A percentile compares a stretch with the other conserved stretches of the same genome.
Evolutionary conservation across 2,329 filamentous ascomycete species (phyloP).

Genomic region (Alternaria longipes): DNA sequence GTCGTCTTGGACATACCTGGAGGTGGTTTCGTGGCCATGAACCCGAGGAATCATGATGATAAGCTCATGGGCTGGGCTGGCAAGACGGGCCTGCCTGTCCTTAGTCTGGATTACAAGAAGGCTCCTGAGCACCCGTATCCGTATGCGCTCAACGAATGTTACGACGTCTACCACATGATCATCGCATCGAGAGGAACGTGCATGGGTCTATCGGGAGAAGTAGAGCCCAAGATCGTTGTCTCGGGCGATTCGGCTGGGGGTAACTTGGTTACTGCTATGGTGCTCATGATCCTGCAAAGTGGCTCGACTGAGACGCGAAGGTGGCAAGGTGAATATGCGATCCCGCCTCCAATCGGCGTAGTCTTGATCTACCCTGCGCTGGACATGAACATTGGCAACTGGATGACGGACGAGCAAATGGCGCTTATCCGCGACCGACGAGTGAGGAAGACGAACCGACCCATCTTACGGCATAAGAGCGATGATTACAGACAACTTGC

Average conservation of each 20-base stretch:
- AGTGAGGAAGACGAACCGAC: constrained; percentile 78
- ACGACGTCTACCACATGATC: constrained; percentile 82
- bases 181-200: constrained; percentile 77
- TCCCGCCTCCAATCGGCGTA: constrained; percentile 81
- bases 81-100: constrained; percentile 83
- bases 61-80: constrained; percentile 92
- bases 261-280: constrained; percentile 80
- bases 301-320: constrained; percentile 65
- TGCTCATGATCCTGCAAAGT: constrained; percentile 88
- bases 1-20: constrained; percentile 90
- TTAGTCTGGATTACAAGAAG: constrained; percentile 91
- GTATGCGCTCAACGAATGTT: constrained; percentile 86
- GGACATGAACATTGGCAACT: constrained; percentile 97
- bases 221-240: constrained; percentile 73
- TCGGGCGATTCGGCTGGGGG: constrained; percentile 85
- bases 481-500: constrained; percentile 88
- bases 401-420: constrained; percentile 99
- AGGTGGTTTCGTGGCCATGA: constrained; percentile 96
- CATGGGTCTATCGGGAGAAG: constrained; percentile 74
- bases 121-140: constrained; percentile 87
- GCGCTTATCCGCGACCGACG: constrained; percentile 85
- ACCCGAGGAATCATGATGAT: constrained; percentile 92
- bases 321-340: constrained; percentile 63
- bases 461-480: constrained; percentile 83
- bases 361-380: constrained; percentile 88